phyloP scores from a whole-genome alignment of 306 rosid species.

The Pyrus pyrifolia region DNA sequence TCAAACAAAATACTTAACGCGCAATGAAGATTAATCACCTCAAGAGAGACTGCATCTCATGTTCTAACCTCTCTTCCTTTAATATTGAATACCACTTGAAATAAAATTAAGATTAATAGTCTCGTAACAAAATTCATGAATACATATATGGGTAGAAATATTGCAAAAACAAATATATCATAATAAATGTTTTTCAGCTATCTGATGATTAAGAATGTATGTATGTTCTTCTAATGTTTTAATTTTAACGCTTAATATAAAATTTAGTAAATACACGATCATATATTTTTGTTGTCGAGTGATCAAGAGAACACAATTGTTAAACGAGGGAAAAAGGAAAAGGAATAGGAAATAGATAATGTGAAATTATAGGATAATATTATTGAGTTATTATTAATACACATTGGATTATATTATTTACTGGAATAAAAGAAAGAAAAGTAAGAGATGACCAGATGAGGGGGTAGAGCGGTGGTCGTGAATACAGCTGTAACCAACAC shows the following conservation, averaged over 20 bases:
- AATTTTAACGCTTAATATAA: no score
- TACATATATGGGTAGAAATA: neutral
- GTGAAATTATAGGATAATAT: neutral
- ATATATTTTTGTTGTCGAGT: no score
- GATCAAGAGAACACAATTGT: no score
- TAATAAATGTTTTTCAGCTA: no score
- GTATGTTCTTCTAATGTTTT: no score
- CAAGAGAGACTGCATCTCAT: no score
- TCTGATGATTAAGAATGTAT: no score
- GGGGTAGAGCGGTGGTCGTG: slow-evolving; percentile 33
- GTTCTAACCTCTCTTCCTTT: neutral
- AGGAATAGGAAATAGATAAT: no score
- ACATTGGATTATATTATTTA: neutral
- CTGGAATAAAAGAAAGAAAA: neutral
- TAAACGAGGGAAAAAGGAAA: neutral
- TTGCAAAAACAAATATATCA: neutral
- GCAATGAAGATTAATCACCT: no score
- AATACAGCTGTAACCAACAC: slow-evolving; percentile 68
- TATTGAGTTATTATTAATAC: neutral
- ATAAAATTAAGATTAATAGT: no score
- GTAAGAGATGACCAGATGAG: neutral
- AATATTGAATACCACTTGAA: no score
- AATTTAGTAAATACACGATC: no score
- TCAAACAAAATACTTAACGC: neutral
- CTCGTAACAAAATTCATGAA: neutral